Evolutionary conservation across 2,329 filamentous ascomycete genomes (phyloP).

Genomic region (Beauveria rudraprayagi): DNA sequence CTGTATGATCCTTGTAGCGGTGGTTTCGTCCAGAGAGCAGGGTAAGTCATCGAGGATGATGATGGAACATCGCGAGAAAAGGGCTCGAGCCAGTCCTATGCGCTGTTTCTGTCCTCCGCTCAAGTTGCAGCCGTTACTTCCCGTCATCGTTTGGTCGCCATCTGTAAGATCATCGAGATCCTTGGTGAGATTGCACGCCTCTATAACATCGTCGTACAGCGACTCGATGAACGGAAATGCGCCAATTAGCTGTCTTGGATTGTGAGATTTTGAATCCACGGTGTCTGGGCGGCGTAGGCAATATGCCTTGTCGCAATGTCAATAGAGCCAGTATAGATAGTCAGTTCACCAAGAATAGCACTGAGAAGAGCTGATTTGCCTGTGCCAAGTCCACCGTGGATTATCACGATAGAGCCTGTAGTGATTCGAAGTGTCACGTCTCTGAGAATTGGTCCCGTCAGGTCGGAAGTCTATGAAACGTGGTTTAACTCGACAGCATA

Average conservation of each 20-base stretch:
- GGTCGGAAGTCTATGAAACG: background rate
- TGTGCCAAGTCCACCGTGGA: constrained; percentile 24
- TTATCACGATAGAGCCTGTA: constrained; percentile 21
- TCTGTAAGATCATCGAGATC: constrained; percentile 21
- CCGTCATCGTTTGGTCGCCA: constrained; percentile 22
- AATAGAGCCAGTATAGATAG: constrained; percentile 16
- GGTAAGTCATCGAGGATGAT: constrained; percentile 13
- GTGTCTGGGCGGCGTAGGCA: constrained; percentile 24
- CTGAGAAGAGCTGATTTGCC: constrained; percentile 27
- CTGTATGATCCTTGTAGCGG: background rate
- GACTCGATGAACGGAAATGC: constrained; percentile 22
- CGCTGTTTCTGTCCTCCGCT: constrained; percentile 4
- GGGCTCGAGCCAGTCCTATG: background rate
- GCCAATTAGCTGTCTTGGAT: constrained; percentile 28
- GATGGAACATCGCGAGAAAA: constrained; percentile 13
- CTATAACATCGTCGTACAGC: constrained; percentile 25
- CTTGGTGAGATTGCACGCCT: constrained; percentile 25
- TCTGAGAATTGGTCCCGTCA: background rate
- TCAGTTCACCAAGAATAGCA: constrained; percentile 14
- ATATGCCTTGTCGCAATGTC: constrained; percentile 18
- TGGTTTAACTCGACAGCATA: background rate
- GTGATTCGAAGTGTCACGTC: background rate
- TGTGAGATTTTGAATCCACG: constrained; percentile 26
- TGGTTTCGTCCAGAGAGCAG: constrained; percentile 12
- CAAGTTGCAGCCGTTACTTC: constrained; percentile 14